phyloP scores from a whole-genome alignment of 1,284 basidiomycete genomes.

The Agroathelia rolfsii region DNA sequence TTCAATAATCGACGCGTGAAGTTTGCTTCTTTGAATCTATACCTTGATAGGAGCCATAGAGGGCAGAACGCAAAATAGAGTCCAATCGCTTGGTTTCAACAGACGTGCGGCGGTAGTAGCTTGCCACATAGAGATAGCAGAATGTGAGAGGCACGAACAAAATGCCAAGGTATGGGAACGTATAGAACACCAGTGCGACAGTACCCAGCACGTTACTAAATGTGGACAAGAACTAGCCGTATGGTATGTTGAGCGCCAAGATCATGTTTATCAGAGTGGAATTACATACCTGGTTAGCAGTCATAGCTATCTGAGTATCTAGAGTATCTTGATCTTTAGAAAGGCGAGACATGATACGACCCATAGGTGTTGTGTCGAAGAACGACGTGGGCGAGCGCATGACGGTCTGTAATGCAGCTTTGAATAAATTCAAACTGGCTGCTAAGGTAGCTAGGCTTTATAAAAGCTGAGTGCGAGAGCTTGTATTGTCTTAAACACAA shows the following conservation, averaged over 20 bases:
- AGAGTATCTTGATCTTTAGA: constrained; percentile 58
- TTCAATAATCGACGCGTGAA: background rate
- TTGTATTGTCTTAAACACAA: constrained; percentile 5
- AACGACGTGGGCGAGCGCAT: constrained; percentile 63
- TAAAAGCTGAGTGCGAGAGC: too few species aligned
- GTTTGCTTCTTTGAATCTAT: too few species aligned
- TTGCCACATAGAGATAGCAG: constrained; percentile 37
- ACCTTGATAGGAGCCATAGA: constrained; percentile 49
- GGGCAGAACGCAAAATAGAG: constrained; percentile 52
- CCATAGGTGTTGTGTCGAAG: constrained; percentile 79
- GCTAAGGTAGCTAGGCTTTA: constrained; percentile 45
- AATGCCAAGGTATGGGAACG: constrained; percentile 52
- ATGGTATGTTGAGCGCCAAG: too few species aligned
- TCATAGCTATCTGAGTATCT: constrained; percentile 37
- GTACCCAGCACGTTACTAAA: constrained; percentile 43
- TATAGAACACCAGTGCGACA: constrained; percentile 50
- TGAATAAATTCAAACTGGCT: constrained; percentile 56
- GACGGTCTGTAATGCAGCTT: constrained; percentile 42
- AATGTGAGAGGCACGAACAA: constrained; percentile 43
- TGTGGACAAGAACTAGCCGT: constrained; percentile 33
- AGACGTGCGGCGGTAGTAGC: constrained; percentile 46
- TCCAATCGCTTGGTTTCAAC: constrained; percentile 65
- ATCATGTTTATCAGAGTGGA: too few species aligned
- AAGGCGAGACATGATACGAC: constrained; percentile 49
- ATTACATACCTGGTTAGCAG: constrained; percentile 21